Base-by-base conservation (phyloP, 495 filamentous ascomycete genomes). In the Aspergillus bertholletiae region DNA sequence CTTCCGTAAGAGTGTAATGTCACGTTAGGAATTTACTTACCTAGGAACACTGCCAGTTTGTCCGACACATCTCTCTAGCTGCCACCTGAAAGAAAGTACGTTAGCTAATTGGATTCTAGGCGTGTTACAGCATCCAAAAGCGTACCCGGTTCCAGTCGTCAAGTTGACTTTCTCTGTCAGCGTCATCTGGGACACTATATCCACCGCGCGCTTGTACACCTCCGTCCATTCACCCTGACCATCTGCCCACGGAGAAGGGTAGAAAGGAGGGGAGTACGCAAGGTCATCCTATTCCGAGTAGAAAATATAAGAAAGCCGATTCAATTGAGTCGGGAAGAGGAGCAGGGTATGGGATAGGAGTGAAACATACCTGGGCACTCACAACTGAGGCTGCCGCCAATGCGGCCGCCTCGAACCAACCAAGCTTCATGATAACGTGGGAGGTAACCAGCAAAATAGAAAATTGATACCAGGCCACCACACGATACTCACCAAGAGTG, bases 131-230 rank as follows among this genome's bases (percentile, higher is more conserved):
- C 26, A 28, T n/a, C n/a, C n/a, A n/a, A n/a, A n/a, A n/a, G n/a
- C 66, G 26, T 70, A 90, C 77, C 91, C 91, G 56, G 86, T 78
- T 67, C 92, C 92, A 9, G 90, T 96, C 1, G 92, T 96, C 54
- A 97, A 62, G 62, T 97, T 97, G 66, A 96, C 88, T 77, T 96
- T 96, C 75, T 96, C 92, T 11, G 86, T 71, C 53, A 96, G 71
- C 0, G 91, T 96, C 67, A 96, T 73, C 70, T 90, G 83, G 7
- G 84, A 86, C 34, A 96, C 92, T 55, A 96, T 93, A 0, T 74
- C 80, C 55, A 81, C 82, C 5, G 92, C 92, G 60, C 90, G 87
- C 30, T 66, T 70, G 64, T 96, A 92, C 11, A 90, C 89, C 5
- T 86, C 84, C 35, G 81, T 77, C 92, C 92, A 96, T 30, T 84